Percentiles rank a stretch among this genome's conserved stretches.
phyloP scores from a whole-genome alignment of 768 basidiomycete species.

The Calocybe cyanea region DNA sequence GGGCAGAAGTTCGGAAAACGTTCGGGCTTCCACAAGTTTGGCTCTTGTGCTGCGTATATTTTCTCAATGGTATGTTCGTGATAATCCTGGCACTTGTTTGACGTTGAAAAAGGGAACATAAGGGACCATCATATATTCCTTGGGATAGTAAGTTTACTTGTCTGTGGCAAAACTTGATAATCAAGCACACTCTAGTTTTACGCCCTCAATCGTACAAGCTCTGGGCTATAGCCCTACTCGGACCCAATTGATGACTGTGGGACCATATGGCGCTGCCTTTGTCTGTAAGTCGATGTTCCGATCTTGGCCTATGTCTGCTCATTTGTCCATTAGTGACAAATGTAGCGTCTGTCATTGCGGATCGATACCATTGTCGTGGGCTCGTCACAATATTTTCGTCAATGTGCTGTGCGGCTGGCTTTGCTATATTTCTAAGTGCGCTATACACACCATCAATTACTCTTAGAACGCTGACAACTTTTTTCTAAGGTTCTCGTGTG shows the following conservation, averaged over 20 bases:
- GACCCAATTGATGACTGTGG: conserved; percentile 45
- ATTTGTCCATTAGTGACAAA: conserved; percentile 28
- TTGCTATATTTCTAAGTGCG: conserved; percentile 37
- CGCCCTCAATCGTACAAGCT: conserved; percentile 50
- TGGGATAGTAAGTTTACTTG: conserved; percentile 15
- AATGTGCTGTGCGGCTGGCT: conserved; percentile 26
- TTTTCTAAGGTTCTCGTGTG: conserved; percentile 11
- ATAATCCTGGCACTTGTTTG: not conserved
- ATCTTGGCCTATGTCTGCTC: not conserved
- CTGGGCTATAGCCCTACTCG: conserved; percentile 38
- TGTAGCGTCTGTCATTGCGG: conserved; percentile 30
- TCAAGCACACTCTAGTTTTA: conserved; percentile 32
- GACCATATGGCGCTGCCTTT: conserved; percentile 31
- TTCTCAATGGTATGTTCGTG: conserved; percentile 27
- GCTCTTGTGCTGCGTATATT: conserved; percentile 26
- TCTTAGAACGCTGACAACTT: conserved; percentile 6
- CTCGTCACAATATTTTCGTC: conserved; percentile 28
- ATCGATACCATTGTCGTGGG: conserved; percentile 33
- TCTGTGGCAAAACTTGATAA: not conserved
- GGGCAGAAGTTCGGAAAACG: conserved; percentile 31
- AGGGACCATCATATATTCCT: conserved; percentile 18
- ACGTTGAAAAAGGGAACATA: not conserved
- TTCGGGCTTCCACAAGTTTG: conserved; percentile 34
- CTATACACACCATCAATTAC: not conserved
- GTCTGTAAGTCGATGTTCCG: conserved; percentile 19